Base-by-base conservation (phyloP, 331 rosid species). In the Dryas integrifolia region DNA sequence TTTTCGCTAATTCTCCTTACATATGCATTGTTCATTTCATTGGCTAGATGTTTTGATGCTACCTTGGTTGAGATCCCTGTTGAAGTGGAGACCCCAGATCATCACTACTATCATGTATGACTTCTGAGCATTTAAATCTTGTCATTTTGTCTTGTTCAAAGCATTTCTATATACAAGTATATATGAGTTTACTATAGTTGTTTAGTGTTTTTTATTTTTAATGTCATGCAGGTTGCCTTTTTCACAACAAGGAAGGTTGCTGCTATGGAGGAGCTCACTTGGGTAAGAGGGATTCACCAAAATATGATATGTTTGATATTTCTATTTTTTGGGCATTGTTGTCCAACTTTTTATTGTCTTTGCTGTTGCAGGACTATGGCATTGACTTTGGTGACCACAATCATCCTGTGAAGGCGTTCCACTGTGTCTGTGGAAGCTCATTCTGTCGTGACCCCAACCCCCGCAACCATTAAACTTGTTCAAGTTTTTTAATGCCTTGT, bases 261-360 rank as follows among this genome's bases (percentile, higher is more conserved):
- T 57, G 94, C 97, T 3, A 85, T 79, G 82, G 97, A 92, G 75
- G 97, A 92, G 80, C 86, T 92, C 66, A 92, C 97, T 52, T 89
- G 94, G 97, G 97, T 92, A 65, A 51, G 96, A 82, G 43, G 43
- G 18, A 69, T 12, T 51, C 48, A 41, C 52, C 74, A 24, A 70
- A 41, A 24, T 9, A 41, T 53, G 30, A 0, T 41, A 18, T 1
- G 9, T 53, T 3, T 69, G 15, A 39, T 38, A 35, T 45, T 18
- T 9, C 38, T 51, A 41, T 38, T 38, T 35, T 2, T 18, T n/a
- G 38, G 53, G 60, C 21, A 10, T 7, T 18, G 24, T 9, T 9
- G 8, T 6, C 38, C 47, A 38, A 8, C 46, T 16, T 59, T 68
- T 83, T n/a, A 16, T 76, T 26, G 55, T 52, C 38, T 74, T 26